Evolutionary conservation across 495 filamentous ascomycete genomes (phyloP).

Genomic region (Lophium mytilinum): DNA sequence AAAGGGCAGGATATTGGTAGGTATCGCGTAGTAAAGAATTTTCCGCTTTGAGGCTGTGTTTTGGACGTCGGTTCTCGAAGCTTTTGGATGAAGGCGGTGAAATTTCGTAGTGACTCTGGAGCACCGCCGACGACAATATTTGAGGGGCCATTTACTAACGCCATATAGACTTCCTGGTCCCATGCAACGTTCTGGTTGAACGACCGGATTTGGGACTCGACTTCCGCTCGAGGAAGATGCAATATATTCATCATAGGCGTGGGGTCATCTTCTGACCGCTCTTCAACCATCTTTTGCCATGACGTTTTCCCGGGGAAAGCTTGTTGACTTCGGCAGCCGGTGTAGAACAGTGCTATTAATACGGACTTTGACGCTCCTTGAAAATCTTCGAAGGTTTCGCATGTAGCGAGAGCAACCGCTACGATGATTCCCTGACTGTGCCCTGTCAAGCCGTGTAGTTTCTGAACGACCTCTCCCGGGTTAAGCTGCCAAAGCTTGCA

Average conservation of each 20-base stretch:
- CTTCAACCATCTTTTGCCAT: conserved; percentile 12
- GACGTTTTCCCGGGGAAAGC: conserved; percentile 10
- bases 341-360: conserved; percentile 14
- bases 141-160: conserved; percentile 30
- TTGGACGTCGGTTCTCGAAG: conserved; percentile 18
- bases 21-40: conserved; percentile 19
- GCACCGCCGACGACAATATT: conserved; percentile 34
- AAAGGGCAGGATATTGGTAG: conserved; percentile 33
- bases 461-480: conserved; percentile 27
- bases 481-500: conserved; percentile 24
- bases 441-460: conserved; percentile 25
- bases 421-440: conserved; percentile 33
- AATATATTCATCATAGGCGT: conserved; percentile 11
- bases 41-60: conserved; percentile 24
- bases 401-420: conserved; percentile 25
- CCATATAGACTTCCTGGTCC: conserved; percentile 19
- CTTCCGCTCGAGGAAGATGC: conserved; percentile 1
- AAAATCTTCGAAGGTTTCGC: conserved; percentile 30
- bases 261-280: background rate
- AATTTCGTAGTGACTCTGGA: conserved; percentile 23
- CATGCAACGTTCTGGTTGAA: conserved; percentile 7
- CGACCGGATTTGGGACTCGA: conserved; percentile 1
- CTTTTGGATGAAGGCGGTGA: background rate
- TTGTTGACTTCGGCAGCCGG: conserved; percentile 12
- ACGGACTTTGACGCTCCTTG: conserved; percentile 7